Evolutionary conservation across 2,329 filamentous ascomycete species (phyloP), one percentile per base, ranked within the genome.

Genomic region (Clonostachys byssicola): DNA sequence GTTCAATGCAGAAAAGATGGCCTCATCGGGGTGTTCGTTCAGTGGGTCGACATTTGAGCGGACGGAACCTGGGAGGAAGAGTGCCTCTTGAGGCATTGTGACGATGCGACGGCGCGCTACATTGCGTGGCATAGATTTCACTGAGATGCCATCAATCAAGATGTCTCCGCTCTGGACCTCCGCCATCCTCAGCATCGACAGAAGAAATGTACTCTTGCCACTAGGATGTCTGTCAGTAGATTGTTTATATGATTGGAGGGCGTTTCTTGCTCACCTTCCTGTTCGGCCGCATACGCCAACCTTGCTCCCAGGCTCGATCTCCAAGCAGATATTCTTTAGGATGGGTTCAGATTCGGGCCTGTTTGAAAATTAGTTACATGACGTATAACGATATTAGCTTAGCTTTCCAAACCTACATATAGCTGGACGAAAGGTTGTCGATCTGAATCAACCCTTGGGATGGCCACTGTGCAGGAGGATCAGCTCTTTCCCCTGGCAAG

Each of bases 31-130:
- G 2, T 67, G 61, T 0, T 49, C 44, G 2, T 50, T 48, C 12
- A 61, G 59, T 0, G 73, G 70, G 47, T 77, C 74, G 1, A 77
- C 62, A 47, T 78, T 75, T 7, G 56, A 44, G 30, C 57, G 60
- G 49, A 73, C 63, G 2, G 63, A 67, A 42, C 63, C 68, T 8
- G 70, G 71, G 2, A 80, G 58, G 57, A 81, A 78, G 5, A 77
- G 70, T 1, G 75, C 58, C 5, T 81, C 78, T 54, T 82, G 78
- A 0, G 78, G 74, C 1, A 81, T 60, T 6, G 74, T 72, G 40
- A 78, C 74, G 36, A 81, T 60, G 1, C 70, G 71, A 40, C 68
- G 60, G 8, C 78, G 73, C 1, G 81, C 62, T 0, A 59, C 56
- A 0, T 59, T 23, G 4, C 75, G 68, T 46, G 73, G 56, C 12